These are phyloP conservation scores for Strobilomyces echinocephalus DNA, from an alignment of 768 basidiomycete genomes.

Conservation along the genomic window DNA sequence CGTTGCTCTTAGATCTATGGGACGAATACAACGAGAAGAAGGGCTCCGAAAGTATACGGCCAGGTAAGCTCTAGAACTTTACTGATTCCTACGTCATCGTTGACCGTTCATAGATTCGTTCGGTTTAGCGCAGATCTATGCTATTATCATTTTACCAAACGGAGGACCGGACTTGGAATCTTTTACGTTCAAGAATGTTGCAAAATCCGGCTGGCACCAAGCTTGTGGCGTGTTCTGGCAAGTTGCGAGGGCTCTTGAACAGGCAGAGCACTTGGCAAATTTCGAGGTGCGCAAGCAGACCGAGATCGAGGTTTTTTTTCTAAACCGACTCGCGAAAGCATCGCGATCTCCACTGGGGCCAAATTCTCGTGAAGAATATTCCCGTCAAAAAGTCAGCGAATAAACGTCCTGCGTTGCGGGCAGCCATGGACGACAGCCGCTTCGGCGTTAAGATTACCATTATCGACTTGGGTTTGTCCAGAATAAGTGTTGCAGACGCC, in stretches of 20 bases:
- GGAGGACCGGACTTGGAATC: slow-evolving; percentile 89
- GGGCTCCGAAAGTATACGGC: slow-evolving; percentile 80
- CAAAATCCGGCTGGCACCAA: slow-evolving; percentile 74
- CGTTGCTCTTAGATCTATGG: slow-evolving; percentile 75
- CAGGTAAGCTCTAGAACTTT: slow-evolving; percentile 50
- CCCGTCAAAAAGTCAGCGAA: slow-evolving; percentile 33
- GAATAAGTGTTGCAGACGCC: slow-evolving; percentile 62
- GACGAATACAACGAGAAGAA: slow-evolving; percentile 74
- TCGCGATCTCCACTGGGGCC: slow-evolving; percentile 98
- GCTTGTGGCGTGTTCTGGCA: slow-evolving; percentile 92
- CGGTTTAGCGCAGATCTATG: slow-evolving; percentile 72
- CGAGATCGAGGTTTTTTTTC: background rate
- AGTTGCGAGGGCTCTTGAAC: slow-evolving; percentile 67
- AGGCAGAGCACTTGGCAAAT: slow-evolving; percentile 72
- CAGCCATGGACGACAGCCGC: slow-evolving; percentile 59
- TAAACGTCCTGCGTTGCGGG: slow-evolving; percentile 30
- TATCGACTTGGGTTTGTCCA: slow-evolving; percentile 91
- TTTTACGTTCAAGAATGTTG: slow-evolving; percentile 57
- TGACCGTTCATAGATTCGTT: slow-evolving; percentile 56
- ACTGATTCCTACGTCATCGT: slow-evolving; percentile 1
- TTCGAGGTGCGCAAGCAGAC: slow-evolving; percentile 69
- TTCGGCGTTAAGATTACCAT: slow-evolving; percentile 77
- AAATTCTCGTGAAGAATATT: slow-evolving; percentile 75
- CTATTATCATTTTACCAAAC: slow-evolving; percentile 85
- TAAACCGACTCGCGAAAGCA: slow-evolving; percentile 52